Conservation (phyloP, 179 eudicot genomes). For the Vitellaria paradoxa region DNA sequence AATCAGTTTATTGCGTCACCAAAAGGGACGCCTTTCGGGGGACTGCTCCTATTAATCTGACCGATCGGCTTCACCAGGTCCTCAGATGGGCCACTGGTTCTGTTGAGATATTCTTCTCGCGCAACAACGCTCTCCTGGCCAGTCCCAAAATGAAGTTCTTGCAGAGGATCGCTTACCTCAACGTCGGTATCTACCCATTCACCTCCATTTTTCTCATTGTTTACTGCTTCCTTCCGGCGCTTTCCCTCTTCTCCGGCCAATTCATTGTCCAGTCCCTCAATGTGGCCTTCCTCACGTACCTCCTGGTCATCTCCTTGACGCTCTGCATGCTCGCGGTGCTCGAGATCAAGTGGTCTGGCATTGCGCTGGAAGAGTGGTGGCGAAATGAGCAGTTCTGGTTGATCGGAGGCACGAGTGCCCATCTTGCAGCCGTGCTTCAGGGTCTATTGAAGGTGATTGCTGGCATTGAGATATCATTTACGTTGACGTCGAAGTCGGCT, state of each 20-base stretch:
- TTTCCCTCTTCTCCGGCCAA: slow-evolving; percentile 79
- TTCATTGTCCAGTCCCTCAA: slow-evolving; percentile 77
- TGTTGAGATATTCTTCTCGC: slow-evolving; percentile 79
- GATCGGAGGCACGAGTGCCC: slow-evolving; percentile 90
- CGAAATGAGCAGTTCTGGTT: slow-evolving; percentile 89
- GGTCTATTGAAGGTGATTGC: slow-evolving; percentile 79
- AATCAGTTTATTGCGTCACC: slow-evolving; percentile 71
- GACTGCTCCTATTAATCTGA: slow-evolving; percentile 83
- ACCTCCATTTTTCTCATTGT: slow-evolving; percentile 78
- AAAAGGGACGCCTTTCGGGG: slow-evolving; percentile 82
- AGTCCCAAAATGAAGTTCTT: slow-evolving; percentile 74
- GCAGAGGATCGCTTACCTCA: slow-evolving; percentile 78
- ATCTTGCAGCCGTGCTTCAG: slow-evolving; percentile 82
- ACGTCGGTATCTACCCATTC: slow-evolving; percentile 80
- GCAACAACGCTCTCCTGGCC: slow-evolving; percentile 76
- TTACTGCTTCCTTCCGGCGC: slow-evolving; percentile 89
- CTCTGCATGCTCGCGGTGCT: slow-evolving; percentile 66
- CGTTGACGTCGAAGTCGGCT: slow-evolving; percentile 68
- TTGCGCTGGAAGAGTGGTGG: slow-evolving; percentile 88
- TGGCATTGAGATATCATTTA: slow-evolving; percentile 81
- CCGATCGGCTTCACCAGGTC: slow-evolving; percentile 85
- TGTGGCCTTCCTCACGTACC: slow-evolving; percentile 74
- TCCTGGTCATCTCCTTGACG: slow-evolving; percentile 54
- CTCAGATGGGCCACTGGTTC: slow-evolving; percentile 95
- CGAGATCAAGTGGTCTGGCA: slow-evolving; percentile 85